phyloP scores from a whole-genome alignment of 2,329 filamentous ascomycete species.

The Fusarium nurragi region DNA sequence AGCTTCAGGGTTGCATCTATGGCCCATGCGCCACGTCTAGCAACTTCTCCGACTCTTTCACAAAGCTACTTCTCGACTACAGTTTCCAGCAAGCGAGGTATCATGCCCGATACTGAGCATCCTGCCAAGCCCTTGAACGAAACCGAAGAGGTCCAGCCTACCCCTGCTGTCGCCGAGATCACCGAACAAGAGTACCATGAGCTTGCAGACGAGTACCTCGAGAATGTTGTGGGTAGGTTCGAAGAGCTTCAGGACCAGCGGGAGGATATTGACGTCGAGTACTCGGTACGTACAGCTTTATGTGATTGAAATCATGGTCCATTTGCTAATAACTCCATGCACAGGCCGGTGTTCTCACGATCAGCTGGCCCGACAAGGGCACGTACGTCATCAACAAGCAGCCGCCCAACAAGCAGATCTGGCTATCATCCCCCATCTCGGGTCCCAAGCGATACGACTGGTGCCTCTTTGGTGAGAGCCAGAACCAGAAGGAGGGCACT shows the following conservation, averaged over 20 bases:
- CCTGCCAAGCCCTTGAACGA: slow-evolving; percentile 58
- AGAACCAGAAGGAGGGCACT: slow-evolving; percentile 79
- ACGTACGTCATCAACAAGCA: slow-evolving; percentile 98
- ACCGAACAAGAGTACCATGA: slow-evolving; percentile 78
- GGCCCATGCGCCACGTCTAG: slow-evolving; percentile 1
- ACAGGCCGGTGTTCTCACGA: slow-evolving; percentile 85
- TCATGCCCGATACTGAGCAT: slow-evolving; percentile 68
- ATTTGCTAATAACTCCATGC: slow-evolving; percentile 21
- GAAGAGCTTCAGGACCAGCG: slow-evolving; percentile 79
- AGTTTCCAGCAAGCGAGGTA: slow-evolving; percentile 54
- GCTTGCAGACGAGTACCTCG: slow-evolving; percentile 78
- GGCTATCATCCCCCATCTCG: slow-evolving; percentile 90
- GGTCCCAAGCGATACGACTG: slow-evolving; percentile 96
- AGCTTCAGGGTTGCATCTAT: slow-evolving; percentile 32
- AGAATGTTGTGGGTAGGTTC: slow-evolving; percentile 64
- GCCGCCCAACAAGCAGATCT: slow-evolving; percentile 96
- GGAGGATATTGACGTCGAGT: slow-evolving; percentile 88
- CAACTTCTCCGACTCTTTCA: slow-evolving; percentile 20
- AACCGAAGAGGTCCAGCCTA: slow-evolving; percentile 48
- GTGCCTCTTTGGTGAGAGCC: slow-evolving; percentile 76
- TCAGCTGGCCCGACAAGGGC: slow-evolving; percentile 74
- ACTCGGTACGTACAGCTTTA: slow-evolving; percentile 69
- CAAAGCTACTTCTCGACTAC: slow-evolving; percentile 48
- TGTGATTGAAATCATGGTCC: background rate
- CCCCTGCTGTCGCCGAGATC: slow-evolving; percentile 67